A percentile compares a stretch with the other conserved stretches of the same genome.
These are phyloP conservation scores for Diaporthe ampelina DNA, from an alignment of 2,329 filamentous ascomycete genomes.

Conservation along the genomic window DNA sequence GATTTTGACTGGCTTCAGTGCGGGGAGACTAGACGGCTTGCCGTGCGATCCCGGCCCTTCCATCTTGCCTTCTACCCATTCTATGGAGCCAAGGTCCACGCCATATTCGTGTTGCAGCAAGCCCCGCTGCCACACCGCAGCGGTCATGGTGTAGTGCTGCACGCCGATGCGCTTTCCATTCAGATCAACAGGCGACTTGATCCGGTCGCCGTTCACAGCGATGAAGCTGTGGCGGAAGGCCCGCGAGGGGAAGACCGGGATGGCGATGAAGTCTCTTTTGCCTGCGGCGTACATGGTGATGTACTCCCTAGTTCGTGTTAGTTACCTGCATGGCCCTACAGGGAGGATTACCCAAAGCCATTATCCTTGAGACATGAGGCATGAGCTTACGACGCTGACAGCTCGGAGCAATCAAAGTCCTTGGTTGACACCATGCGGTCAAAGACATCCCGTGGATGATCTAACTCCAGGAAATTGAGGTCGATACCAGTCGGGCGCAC, in stretches of 20 bases:
- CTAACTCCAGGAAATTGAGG: conserved; percentile 46
- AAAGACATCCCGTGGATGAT: conserved; percentile 51
- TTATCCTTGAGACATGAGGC: background rate
- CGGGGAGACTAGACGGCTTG: conserved; percentile 46
- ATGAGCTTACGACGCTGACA: background rate
- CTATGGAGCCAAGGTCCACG: conserved; percentile 49
- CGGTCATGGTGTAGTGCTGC: conserved; percentile 55
- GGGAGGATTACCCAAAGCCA: background rate
- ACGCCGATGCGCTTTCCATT: conserved; percentile 53
- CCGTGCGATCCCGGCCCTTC: conserved; percentile 48
- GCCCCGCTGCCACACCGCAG: conserved; percentile 53
- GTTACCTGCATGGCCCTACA: too few species aligned
- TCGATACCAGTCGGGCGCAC: conserved; percentile 48
- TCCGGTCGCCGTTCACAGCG: conserved; percentile 48
- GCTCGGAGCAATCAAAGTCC: conserved; percentile 50
- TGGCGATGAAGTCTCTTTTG: conserved; percentile 47
- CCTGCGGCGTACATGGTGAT: conserved; percentile 43
- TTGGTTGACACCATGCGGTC: conserved; percentile 49
- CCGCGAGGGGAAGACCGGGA: conserved; percentile 51
- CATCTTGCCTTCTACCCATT: conserved; percentile 53
- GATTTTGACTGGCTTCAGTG: conserved; percentile 46
- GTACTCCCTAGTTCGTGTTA: background rate
- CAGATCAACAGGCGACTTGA: conserved; percentile 50
- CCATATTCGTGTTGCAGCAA: conserved; percentile 49
- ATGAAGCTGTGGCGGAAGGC: conserved; percentile 52